Conservation (phyloP, 2,329 filamentous ascomycete genomes). For the Colletotrichum lentis region DNA sequence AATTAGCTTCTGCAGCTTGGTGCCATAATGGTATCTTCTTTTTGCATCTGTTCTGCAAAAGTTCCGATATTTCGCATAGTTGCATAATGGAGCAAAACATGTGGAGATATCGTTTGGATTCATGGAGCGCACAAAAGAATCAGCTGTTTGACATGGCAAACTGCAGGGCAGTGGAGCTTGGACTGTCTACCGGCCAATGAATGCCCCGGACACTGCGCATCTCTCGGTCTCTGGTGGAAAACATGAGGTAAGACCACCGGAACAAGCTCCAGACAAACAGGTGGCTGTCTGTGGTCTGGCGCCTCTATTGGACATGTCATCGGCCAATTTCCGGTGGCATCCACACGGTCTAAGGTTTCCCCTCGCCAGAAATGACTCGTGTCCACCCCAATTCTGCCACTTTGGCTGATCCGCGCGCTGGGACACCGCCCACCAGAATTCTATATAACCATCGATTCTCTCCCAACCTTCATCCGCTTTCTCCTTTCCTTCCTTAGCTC, state of each 20-base stretch:
- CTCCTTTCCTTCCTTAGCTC: slow-evolving; percentile 63
- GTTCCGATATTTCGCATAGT: not conserved
- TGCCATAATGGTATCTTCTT: not conserved
- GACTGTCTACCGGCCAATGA: not conserved
- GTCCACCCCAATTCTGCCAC: slow-evolving; percentile 1
- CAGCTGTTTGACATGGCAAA: not conserved
- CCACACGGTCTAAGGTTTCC: not conserved
- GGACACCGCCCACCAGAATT: not conserved
- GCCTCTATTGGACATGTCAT: not conserved
- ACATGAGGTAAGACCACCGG: not conserved
- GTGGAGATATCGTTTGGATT: not conserved
- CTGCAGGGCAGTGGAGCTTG: not conserved
- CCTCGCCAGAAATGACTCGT: not conserved
- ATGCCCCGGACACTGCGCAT: not conserved
- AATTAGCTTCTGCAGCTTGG: too few species aligned
- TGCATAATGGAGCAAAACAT: not conserved
- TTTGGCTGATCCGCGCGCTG: not conserved
- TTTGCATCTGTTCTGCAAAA: not conserved
- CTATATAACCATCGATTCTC: slow-evolving; percentile 46
- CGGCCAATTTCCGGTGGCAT: not conserved
- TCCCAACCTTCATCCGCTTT: slow-evolving; percentile 45
- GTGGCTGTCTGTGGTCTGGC: not conserved
- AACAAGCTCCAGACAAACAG: not conserved
- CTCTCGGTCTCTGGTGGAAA: not conserved
- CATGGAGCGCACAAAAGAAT: not conserved